phyloP scores from a whole-genome alignment of 345 rosid genomes.

The Rubroshorea leprosula region DNA sequence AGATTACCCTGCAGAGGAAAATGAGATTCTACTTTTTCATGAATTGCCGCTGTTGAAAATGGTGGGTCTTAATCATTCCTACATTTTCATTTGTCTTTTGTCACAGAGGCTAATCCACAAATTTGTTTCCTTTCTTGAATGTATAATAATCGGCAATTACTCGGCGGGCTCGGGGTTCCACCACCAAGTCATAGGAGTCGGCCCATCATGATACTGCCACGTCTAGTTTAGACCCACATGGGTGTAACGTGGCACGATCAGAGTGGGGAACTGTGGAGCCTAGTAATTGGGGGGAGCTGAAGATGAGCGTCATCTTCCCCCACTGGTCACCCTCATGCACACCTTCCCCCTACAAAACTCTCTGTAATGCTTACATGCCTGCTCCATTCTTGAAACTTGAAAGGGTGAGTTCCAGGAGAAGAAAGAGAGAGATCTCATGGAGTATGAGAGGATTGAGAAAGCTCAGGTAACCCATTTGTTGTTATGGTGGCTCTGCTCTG shows the following conservation, averaged over 20 bases:
- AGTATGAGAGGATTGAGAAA: slow-evolving; percentile 93
- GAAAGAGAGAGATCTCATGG: slow-evolving; percentile 50
- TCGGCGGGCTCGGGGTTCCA: neutral
- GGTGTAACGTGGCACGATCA: slow-evolving; percentile 48
- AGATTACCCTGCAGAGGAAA: too few relatives aligned
- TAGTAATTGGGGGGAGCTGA: neutral
- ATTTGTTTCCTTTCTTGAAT: neutral
- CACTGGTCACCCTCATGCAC: slow-evolving; percentile 3
- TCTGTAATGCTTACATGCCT: neutral
- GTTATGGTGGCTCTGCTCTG: neutral
- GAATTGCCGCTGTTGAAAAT: too few relatives aligned
- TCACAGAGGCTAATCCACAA: neutral
- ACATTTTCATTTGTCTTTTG: neutral
- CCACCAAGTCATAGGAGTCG: neutral
- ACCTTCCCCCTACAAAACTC: slow-evolving; percentile 8
- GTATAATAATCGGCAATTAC: neutral
- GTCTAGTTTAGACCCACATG: neutral
- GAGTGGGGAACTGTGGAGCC: slow-evolving; percentile 17
- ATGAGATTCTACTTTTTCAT: too few relatives aligned
- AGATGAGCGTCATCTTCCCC: neutral
- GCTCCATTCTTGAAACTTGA: neutral
- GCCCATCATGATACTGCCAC: slow-evolving; percentile 15
- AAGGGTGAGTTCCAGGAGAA: neutral
- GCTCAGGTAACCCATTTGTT: slow-evolving; percentile 42
- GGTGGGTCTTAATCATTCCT: too few relatives aligned